Conservation (phyloP, 352 stramenopile genomes). For the Globisporangium mamillatum region DNA sequence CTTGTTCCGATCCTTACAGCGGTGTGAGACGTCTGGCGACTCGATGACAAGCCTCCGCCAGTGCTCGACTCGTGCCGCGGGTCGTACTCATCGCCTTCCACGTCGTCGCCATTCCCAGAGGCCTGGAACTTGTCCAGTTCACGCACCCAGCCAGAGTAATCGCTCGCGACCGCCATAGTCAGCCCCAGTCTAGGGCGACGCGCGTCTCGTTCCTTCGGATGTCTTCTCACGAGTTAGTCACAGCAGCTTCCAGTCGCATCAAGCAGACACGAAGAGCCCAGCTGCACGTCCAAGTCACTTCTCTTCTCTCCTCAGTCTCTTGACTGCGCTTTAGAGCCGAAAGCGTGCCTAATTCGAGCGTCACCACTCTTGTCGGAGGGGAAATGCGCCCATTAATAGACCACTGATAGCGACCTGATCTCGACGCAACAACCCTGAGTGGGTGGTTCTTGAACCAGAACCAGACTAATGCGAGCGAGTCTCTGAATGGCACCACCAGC, state of each 20-base stretch:
- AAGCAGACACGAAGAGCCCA: background rate
- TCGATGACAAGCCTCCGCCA: background rate
- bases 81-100: constrained; percentile 6
- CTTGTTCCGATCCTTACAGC: constrained; percentile 2
- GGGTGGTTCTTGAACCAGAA: background rate
- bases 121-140: constrained; percentile 20
- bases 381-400: background rate
- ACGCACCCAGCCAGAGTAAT: constrained; percentile 23
- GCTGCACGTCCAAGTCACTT: background rate
- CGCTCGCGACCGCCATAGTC: constrained; percentile 18
- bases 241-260: constrained; percentile 2
- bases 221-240: background rate
- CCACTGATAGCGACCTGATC: background rate
- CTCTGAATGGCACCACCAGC: background rate
- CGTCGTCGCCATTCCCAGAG: background rate
- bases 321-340: background rate
- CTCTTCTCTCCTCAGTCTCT: background rate
- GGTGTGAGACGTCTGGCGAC: constrained; percentile 8
- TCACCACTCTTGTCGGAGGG: background rate
- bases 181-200: background rate
- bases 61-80: constrained; percentile 16
- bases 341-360: constrained; percentile 4
- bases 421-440: background rate
- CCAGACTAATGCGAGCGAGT: background rate
- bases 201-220: background rate